phyloP scores from a whole-genome alignment of 202 grass and related monocot genomes.

The Miscanthus sacchariflorus region DNA sequence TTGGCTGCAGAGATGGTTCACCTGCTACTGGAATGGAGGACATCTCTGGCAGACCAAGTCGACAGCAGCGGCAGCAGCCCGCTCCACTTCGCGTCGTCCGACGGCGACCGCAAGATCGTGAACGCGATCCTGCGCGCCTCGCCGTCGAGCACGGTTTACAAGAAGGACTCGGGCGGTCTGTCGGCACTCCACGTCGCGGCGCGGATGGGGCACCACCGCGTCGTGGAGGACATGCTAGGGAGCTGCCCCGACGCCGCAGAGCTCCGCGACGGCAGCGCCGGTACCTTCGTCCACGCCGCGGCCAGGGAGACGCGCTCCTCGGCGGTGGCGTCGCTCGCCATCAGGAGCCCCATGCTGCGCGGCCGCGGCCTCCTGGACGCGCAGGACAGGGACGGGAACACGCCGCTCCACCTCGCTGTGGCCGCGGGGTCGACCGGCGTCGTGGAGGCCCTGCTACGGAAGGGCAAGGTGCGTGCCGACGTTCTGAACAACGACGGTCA shows the following conservation, averaged over 20 bases:
- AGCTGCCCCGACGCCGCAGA: neutral
- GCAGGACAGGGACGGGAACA: slow-evolving; percentile 31
- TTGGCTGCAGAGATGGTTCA: neutral
- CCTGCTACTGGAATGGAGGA: neutral
- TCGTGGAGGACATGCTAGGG: neutral
- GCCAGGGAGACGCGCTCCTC: neutral
- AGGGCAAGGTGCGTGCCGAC: no score
- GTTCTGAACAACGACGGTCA: no score
- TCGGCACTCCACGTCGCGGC: slow-evolving; percentile 18
- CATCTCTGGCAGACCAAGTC: neutral
- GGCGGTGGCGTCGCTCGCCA: neutral
- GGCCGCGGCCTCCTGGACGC: neutral
- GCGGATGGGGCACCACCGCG: neutral
- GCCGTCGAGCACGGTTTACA: neutral
- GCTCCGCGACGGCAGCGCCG: neutral
- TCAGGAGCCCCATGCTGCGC: neutral
- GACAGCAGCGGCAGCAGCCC: slow-evolving; percentile 7
- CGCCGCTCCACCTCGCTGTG: slow-evolving; percentile 17
- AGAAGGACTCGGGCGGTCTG: neutral
- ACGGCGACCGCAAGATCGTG: neutral
- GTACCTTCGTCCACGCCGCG: slow-evolving; percentile 42
- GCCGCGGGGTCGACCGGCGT: neutral
- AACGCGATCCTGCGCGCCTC: neutral
- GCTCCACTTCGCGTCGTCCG: slow-evolving; percentile 17
- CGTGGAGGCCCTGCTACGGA: no score